Evolutionary conservation across 2,329 filamentous ascomycete species (phyloP), one percentile per base, ranked within the genome.

Genomic region (Gaeumannomyces tritici): DNA sequence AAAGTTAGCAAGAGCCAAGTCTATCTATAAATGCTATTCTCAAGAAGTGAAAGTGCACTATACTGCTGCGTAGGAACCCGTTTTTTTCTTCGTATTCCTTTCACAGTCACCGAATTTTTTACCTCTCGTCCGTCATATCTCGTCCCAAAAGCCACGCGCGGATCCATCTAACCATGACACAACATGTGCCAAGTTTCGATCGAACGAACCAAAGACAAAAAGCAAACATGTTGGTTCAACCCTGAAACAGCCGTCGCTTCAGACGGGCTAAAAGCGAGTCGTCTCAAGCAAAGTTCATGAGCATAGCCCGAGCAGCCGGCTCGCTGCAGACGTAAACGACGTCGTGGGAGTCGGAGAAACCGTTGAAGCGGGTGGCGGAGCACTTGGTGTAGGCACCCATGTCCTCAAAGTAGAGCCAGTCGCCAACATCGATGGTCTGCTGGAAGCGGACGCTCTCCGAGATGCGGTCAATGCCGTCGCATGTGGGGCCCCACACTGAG

Each of bases 311-410:
- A 31, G 93, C 95, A 58, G 91, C 93, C 26, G 89, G 84, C 84
- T 99, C 95, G 76, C 92, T 97, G 74, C 89, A 96, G 69, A 98
- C 89, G 73, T 98, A 98, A 67, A 98, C 87, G 66, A 96, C 89
- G 70, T 96, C 90, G 75, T 99, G 95, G 69, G 87, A 83, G 76
- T 98, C 91, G 62, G 88, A 90, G 77, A 98, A 99, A 66, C 95
- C 95, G 69, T 99, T 99, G 87, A 99, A 99, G 72, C 89, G 88
- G 63, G 95, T 99, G 66, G 95, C 93, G 64, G 92, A 97, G 82
- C 93, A 98, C 82, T 93, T 96, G 69, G 95, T 98, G 77, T 99
- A 99, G 28, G 95, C 93, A 62, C 95, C 95, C 95, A 99, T 99
- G 65, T 96, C 87, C 78, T 97, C 91, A 76, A 99, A 99, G 79